These are phyloP conservation scores for Calocybe indica DNA, from an alignment of 768 basidiomycete species.

Conservation along the genomic window DNA sequence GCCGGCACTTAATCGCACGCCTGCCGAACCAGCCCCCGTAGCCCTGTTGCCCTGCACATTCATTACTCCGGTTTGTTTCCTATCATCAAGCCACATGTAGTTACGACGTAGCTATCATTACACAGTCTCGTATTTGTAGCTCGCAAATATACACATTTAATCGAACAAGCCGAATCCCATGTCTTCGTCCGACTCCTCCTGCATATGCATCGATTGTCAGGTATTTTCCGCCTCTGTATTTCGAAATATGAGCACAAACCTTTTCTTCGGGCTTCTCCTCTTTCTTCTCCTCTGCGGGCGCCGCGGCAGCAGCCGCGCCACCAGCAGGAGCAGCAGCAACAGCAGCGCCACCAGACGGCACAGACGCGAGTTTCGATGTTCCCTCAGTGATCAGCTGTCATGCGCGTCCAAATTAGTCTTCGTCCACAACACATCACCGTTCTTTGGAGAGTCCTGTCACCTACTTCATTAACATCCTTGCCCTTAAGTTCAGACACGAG, in stretches of 20 bases:
- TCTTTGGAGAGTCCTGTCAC: slow-evolving; percentile 28
- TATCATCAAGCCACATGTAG: too few species aligned
- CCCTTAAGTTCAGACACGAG: slow-evolving; percentile 87
- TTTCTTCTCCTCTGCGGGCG: slow-evolving; percentile 69
- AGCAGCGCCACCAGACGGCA: slow-evolving; percentile 88
- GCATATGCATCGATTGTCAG: slow-evolving; percentile 3
- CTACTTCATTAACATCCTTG: slow-evolving; percentile 80
- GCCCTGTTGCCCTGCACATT: too few species aligned
- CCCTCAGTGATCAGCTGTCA: slow-evolving; percentile 86
- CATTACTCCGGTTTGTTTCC: too few species aligned
- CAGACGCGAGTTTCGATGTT: slow-evolving; percentile 90
- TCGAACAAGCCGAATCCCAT: slow-evolving; percentile 99
- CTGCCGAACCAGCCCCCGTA: too few species aligned
- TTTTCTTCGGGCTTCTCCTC: slow-evolving; percentile 91
- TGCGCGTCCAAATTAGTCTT: slow-evolving; percentile 5
- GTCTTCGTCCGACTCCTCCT: slow-evolving; percentile 96
- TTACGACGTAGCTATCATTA: too few species aligned
- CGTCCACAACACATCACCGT: background rate
- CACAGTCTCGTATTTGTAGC: too few species aligned
- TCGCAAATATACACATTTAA: slow-evolving; percentile 30
- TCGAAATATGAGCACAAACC: slow-evolving; percentile 37
- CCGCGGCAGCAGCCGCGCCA: slow-evolving; percentile 45
- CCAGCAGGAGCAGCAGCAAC: slow-evolving; percentile 49
- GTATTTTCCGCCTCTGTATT: background rate
- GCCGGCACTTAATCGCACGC: too few species aligned